phyloP scores from a whole-genome alignment of 805 yeast genomes.

The Torulaspora franciscae region DNA sequence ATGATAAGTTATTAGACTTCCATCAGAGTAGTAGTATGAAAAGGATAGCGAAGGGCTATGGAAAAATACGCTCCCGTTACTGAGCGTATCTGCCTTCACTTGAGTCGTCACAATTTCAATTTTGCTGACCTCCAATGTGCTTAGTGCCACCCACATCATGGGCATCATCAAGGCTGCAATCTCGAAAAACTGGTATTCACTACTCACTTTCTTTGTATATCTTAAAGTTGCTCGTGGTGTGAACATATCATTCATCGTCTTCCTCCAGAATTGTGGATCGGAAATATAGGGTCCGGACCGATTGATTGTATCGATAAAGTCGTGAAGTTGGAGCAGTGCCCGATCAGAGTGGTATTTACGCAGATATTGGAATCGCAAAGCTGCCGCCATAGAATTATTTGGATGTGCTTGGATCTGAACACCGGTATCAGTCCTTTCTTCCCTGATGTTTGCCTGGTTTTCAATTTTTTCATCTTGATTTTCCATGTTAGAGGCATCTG shows the following conservation, averaged over 20 bases:
- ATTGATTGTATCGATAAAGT: conserved; percentile 45
- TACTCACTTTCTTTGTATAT: conserved; percentile 43
- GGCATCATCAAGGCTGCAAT: conserved; percentile 64
- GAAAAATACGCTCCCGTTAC: conserved; percentile 49
- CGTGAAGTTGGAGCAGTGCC: conserved; percentile 48
- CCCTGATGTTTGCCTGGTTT: not conserved
- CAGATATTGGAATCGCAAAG: conserved; percentile 24
- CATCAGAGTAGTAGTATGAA: conserved; percentile 58
- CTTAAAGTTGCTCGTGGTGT: conserved; percentile 47
- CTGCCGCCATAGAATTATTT: conserved; percentile 5
- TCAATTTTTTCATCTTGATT: conserved; percentile 2
- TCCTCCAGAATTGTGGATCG: conserved; percentile 48
- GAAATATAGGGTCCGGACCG: conserved; percentile 41
- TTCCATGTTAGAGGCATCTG: not conserved
- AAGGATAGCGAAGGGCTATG: conserved; percentile 49
- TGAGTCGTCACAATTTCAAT: conserved; percentile 49
- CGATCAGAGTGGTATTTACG: conserved; percentile 44
- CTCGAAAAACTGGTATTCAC: conserved; percentile 55
- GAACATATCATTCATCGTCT: conserved; percentile 47
- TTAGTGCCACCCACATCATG: conserved; percentile 44
- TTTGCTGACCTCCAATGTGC: conserved; percentile 46
- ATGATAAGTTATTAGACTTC: conserved; percentile 57
- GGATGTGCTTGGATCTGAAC: conserved; percentile 11
- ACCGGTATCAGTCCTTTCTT: conserved; percentile 4
- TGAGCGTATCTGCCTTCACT: conserved; percentile 48